phyloP scores from a whole-genome alignment of 176 grass and related monocot genomes.

The Thinopyrum elongatum region DNA sequence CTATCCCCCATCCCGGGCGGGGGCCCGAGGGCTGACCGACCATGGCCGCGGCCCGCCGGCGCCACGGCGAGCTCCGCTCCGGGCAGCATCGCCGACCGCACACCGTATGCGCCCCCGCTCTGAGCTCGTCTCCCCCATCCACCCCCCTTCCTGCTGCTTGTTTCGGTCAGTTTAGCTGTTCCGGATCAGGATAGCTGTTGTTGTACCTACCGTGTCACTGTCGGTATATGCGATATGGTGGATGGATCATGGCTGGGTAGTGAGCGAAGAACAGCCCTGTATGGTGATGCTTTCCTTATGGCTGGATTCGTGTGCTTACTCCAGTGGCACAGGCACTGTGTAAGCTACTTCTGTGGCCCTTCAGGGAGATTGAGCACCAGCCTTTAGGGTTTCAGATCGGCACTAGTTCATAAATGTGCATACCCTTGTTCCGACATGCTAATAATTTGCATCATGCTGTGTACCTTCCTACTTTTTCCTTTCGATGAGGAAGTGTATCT shows the following conservation, averaged over 20 bases:
- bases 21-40: neutral
- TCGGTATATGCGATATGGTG: neutral
- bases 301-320: neutral
- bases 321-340: neutral
- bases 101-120: conserved; percentile 25
- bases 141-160: neutral
- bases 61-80: conserved; percentile 17
- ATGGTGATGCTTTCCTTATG: too few species aligned
- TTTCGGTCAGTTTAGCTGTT: neutral
- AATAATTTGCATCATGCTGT: conserved; percentile 1
- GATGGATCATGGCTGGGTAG: neutral
- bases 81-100: neutral
- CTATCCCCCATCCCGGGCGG: neutral
- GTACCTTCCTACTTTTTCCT: neutral
- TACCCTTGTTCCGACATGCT: neutral
- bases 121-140: neutral
- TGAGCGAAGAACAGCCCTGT: neutral
- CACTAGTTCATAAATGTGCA: conserved; percentile 24
- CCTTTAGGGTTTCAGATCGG: conserved; percentile 17
- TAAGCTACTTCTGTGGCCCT: conserved; percentile 7
- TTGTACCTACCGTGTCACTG: neutral
- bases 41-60: conserved; percentile 16
- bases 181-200: neutral
- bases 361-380: neutral
- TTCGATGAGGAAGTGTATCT: neutral